Base-by-base conservation (phyloP, 768 basidiomycete species). In the Collybia nuda region DNA sequence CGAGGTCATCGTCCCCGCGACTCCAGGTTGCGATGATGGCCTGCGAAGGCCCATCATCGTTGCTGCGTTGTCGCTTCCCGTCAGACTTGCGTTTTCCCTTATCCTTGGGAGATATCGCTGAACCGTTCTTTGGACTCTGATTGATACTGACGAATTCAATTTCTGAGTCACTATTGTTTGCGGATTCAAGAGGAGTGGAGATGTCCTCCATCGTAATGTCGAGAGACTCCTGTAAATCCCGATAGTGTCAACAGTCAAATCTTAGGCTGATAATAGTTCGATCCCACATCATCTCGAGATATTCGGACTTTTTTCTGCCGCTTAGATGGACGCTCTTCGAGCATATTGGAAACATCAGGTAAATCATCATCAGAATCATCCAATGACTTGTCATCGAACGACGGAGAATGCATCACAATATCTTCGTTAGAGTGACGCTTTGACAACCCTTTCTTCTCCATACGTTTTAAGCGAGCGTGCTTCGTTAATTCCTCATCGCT, bases 1-100 rank as follows among this genome's bases (percentile, higher is more conserved):
- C 83, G 53, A 86, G 60, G 61, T 82, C 77, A 52, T 80, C 77
- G 54, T 83, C 83, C 21, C 79, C 82, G 41, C 73, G 74, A n/a
- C 70, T 60, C 84, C 84, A 86, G 11, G 76, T 77, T 1, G 72
- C 73, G 29, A 85, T 59, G 12, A 80, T 65, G 0, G 72, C 73
- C 8, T 72, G 71, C 2, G 76, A 76, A 1, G 69, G 71, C 17
- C 67, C 68, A 38, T 66, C 65, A 4, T 56, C 60, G 15, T 63
- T 62, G 23, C 62, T 59, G 50, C 37, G 45, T 50, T 7, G 42
- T 50, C 21, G 47, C 60, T 37, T 59, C 46, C 29, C 60, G 56
- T 62, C 68, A 69, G 50, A 52, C 63, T 52, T 69, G 69, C 54
- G 44, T 14, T 26, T 26, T 26, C 9, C 32, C 9, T 32, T 32